Conservation (phyloP, 2,329 filamentous ascomycete genomes). For the Xylaria sp. region DNA sequence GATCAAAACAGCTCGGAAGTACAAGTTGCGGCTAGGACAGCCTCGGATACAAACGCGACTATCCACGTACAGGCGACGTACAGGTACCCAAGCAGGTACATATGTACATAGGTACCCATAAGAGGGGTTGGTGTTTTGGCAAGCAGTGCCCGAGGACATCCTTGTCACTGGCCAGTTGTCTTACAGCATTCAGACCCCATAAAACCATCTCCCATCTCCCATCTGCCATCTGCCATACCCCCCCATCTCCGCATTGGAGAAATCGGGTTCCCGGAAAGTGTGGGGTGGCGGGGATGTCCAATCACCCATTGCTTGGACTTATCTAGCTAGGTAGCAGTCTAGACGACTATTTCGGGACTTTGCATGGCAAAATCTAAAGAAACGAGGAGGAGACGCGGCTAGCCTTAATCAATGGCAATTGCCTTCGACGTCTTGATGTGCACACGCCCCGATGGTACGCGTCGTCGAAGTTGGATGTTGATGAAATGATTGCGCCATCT, state of each 20-base stretch:
- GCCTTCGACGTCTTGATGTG: neutral
- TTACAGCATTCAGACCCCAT: neutral
- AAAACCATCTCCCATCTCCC: too few relatives aligned
- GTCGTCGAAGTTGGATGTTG: neutral
- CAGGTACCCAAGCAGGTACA: neutral
- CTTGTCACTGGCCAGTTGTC: slow-evolving; percentile 11
- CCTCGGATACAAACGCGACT: too few relatives aligned
- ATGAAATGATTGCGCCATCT: neutral
- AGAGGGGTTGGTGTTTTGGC: slow-evolving; percentile 16
- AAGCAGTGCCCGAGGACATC: neutral
- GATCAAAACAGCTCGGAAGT: too few relatives aligned
- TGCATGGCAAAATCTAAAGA: too few relatives aligned
- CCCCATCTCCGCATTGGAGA: neutral
- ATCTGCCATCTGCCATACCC: too few relatives aligned
- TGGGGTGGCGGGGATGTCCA: neutral
- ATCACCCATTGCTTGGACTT: neutral
- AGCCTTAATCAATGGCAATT: neutral
- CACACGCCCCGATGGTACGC: neutral
- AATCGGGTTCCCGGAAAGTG: neutral
- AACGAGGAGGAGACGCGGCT: neutral
- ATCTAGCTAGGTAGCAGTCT: too few relatives aligned
- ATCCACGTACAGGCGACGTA: too few relatives aligned
- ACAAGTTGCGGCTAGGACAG: too few relatives aligned
- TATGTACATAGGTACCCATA: too few relatives aligned
- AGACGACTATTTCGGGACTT: neutral